Evolutionary conservation across 2,329 filamentous ascomycete genomes (phyloP).

Genomic region (Hirsutella minnesotensis): DNA sequence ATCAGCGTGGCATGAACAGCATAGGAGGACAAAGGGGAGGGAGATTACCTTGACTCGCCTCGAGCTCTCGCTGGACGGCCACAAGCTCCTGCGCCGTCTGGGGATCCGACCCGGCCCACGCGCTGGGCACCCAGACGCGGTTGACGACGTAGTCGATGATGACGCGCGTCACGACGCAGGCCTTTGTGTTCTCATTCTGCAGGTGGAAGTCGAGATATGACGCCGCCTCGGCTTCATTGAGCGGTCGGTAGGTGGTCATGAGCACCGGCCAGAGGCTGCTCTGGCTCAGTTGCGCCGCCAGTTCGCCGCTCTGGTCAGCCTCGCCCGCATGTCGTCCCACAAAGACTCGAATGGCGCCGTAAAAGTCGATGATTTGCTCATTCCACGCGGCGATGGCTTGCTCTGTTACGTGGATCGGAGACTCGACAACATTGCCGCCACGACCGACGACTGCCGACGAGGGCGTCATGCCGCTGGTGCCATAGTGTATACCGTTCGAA

Average conservation of each 20-base stretch:
- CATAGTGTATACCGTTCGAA: neutral
- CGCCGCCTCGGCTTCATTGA: conserved; percentile 24
- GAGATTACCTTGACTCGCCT: conserved; percentile 22
- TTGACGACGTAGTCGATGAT: conserved; percentile 30
- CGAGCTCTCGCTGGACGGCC: conserved; percentile 24
- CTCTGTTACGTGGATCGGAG: conserved; percentile 24
- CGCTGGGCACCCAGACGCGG: conserved; percentile 25
- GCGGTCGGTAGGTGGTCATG: conserved; percentile 23
- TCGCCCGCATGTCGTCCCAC: conserved; percentile 22
- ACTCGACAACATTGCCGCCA: conserved; percentile 8
- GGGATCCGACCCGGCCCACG: conserved; percentile 25
- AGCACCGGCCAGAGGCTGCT: conserved; percentile 24
- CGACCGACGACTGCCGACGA: conserved; percentile 9
- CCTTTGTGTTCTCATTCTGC: conserved; percentile 25
- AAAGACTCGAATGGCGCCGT: conserved; percentile 21
- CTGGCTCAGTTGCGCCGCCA: conserved; percentile 13
- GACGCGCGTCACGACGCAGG: conserved; percentile 29
- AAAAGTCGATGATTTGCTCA: conserved; percentile 24
- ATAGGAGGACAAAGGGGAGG: neutral
- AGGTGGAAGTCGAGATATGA: conserved; percentile 30
- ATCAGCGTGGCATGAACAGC: conserved; percentile 10
- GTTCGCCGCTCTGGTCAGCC: conserved; percentile 14
- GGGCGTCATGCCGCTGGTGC: conserved; percentile 8
- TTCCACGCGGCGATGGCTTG: conserved; percentile 21
- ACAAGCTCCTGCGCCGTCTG: conserved; percentile 21